phyloP scores from a whole-genome alignment of 345 rosid species.

The Citrus hindsii region DNA sequence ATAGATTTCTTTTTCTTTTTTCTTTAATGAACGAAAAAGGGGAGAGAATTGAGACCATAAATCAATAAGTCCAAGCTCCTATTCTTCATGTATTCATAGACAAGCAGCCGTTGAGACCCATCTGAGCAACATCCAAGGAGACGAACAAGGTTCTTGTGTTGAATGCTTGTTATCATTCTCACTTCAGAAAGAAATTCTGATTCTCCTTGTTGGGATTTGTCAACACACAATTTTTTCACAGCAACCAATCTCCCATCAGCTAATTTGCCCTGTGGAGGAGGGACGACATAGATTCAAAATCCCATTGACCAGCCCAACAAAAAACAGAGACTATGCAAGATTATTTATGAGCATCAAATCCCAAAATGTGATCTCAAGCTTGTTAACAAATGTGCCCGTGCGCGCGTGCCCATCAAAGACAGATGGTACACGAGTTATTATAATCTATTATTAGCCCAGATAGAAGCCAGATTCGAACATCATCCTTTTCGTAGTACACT shows the following conservation, averaged over 20 bases:
- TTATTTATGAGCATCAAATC: not conserved
- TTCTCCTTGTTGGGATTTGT: slow-evolving; percentile 68
- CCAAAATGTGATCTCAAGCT: not conserved
- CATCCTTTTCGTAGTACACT: not conserved
- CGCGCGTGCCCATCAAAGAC: too few species aligned
- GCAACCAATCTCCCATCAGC: slow-evolving; percentile 52
- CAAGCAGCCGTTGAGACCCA: slow-evolving; percentile 58
- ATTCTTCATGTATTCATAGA: slow-evolving; percentile 66
- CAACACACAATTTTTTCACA: slow-evolving; percentile 41
- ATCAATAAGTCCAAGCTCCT: slow-evolving; percentile 60
- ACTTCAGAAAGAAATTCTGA: slow-evolving; percentile 62
- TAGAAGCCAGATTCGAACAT: not conserved
- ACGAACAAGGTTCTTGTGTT: slow-evolving; percentile 67
- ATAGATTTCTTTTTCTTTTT: too few species aligned
- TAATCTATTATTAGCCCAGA: not conserved
- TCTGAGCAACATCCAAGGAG: slow-evolving; percentile 65
- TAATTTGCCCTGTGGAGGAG: slow-evolving; percentile 45
- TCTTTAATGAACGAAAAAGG: not conserved
- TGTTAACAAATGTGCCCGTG: not conserved
- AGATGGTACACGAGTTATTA: too few species aligned
- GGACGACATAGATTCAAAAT: not conserved
- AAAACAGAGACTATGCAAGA: not conserved
- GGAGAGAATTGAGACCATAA: slow-evolving; percentile 31
- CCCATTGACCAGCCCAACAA: not conserved
- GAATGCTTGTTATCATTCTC: slow-evolving; percentile 75